Evolutionary conservation across 768 basidiomycete species (phyloP), one percentile per base, ranked within the genome.

Genomic region (Lanmaoa pseudosensibilis): DNA sequence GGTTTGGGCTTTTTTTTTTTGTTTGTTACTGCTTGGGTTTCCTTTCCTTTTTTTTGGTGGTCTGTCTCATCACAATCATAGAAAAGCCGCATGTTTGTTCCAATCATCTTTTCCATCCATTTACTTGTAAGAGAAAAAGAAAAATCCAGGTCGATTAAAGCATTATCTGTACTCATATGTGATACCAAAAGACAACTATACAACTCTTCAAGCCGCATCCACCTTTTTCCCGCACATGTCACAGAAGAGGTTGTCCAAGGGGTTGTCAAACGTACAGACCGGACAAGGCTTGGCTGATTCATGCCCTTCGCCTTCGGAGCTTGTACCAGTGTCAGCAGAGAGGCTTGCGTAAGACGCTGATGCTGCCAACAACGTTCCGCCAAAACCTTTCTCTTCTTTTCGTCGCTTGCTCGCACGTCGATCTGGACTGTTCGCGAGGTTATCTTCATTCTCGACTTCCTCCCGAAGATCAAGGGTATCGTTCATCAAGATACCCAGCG

Each of bases 391-490:
- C 71, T 89, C 87, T 46, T 81, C 78, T 54, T 77, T 75, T 55
- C 75, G 75, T 63, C 75, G 77, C 65, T 76, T 78, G 40, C 62
- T 64, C 30, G 71, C 67, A 50, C 66, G 69, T 36, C 76, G 75
- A 10, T 75, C 80, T 23, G 85, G 82, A 25, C 76, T 73, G 62
- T 84, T 83, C 23, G 77, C 75, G 48, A 77, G 65, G 41, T 84
- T 74, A n/a, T 81, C 83, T 25, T 82, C 74, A 27, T 83, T 79
- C 66, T 89, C 87, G 27, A 74, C 76, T 56, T 83, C 81, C 67
- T 86, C 84, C 55, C 77, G 79, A 36, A 93, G 75, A 58, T 91
- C 85, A 52, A 93, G 66, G 3, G 81, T 72, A 59, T 88, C 88
- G 60, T 87, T 81, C 40, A 80, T 79, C 16, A 88, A 73, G 33